These are phyloP conservation scores for Glomus cerebriforme DNA, from an alignment of 192 early-diverging fungal species.

Conservation along the genomic window DNA sequence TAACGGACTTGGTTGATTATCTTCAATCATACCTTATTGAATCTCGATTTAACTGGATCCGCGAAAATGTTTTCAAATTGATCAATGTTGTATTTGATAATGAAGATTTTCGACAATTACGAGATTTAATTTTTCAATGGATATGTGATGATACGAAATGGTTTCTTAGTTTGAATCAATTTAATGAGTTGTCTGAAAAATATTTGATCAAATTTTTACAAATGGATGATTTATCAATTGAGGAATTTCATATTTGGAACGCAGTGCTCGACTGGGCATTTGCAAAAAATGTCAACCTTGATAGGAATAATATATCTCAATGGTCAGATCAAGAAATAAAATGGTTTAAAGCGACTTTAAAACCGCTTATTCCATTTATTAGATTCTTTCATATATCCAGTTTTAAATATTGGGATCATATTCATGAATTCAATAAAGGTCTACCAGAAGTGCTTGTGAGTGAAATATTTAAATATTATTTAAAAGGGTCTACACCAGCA, in stretches of 20 bases:
- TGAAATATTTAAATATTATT: neutral
- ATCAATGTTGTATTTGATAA: neutral
- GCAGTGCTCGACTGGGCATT: neutral
- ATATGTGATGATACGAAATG: neutral
- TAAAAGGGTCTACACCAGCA: neutral
- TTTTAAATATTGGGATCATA: neutral
- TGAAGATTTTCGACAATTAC: neutral
- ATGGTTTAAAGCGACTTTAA: neutral
- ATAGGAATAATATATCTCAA: neutral
- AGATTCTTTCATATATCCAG: neutral
- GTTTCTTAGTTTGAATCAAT: neutral
- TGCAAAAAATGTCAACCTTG: neutral
- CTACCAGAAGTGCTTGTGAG: neutral
- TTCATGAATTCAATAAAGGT: neutral
- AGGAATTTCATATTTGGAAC: neutral
- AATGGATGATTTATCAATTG: neutral
- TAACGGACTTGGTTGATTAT: too few relatives aligned
- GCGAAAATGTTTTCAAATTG: too few relatives aligned
- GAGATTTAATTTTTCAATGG: too few relatives aligned
- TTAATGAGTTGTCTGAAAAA: neutral
- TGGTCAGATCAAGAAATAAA: neutral
- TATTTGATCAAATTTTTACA: neutral
- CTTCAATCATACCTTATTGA: too few relatives aligned
- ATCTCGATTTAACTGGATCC: too few relatives aligned
- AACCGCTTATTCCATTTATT: neutral